phyloP scores from a whole-genome alignment of 345 rosid species.

The Arabidopsis suecica region DNA sequence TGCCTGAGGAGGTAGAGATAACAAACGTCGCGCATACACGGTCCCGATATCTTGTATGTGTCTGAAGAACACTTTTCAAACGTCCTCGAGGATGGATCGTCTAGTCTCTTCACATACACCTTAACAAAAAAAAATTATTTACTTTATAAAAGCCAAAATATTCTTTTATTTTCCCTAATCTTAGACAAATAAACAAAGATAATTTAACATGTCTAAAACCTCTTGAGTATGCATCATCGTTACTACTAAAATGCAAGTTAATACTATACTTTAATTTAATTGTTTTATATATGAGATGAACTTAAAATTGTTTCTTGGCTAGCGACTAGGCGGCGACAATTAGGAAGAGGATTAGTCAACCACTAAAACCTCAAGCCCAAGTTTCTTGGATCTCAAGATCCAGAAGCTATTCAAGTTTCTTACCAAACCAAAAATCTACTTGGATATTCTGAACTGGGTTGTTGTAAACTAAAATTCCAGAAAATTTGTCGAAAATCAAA shows the following conservation, averaged over 20 bases:
- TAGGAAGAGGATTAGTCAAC: background rate
- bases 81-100: slow-evolving; percentile 54
- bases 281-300: background rate
- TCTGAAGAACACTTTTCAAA: slow-evolving; percentile 70
- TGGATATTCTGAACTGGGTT: background rate
- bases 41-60: slow-evolving; percentile 62
- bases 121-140: background rate
- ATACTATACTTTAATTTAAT: background rate
- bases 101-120: slow-evolving; percentile 63
- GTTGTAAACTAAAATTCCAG: background rate
- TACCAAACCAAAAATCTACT: background rate
- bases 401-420: background rate
- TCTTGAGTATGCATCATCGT: background rate
- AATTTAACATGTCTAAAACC: background rate
- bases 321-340: no score
- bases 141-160: background rate
- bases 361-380: background rate
- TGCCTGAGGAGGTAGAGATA: slow-evolving; percentile 62
- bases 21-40: slow-evolving; percentile 63
- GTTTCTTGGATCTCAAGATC: slow-evolving; percentile 11
- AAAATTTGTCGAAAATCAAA: background rate
- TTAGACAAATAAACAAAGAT: background rate
- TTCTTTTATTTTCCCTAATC: background rate
- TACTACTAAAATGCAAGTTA: background rate
- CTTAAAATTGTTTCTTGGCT: background rate